Evolutionary conservation across 1,284 basidiomycete genomes (phyloP), one percentile per base, ranked within the genome.

Genomic region (Fistulinella staudtii): DNA sequence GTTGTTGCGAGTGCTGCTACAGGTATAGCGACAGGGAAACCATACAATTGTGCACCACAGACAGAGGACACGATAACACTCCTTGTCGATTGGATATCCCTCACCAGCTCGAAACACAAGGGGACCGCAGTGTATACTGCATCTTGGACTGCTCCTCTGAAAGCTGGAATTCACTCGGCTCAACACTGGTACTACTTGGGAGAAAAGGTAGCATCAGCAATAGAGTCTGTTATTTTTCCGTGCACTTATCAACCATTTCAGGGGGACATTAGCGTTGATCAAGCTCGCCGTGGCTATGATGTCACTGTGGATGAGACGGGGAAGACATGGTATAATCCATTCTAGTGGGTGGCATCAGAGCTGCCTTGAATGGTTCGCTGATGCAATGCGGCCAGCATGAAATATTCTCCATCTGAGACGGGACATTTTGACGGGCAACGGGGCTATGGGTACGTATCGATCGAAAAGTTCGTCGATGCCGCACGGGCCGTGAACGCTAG

Each of bases 161-260:
- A 83, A 59, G 70, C 83, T 13, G 86, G 85, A 5, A 71, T 89
- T 22, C 93, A 95, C 66, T 85, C 86, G 9, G 87, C 88, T 43
- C 93, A 96, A 64, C 81, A 89, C 60, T 95, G 90, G 87, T 93
- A 93, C 67, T 93, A 93, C 69, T 91, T 93, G 88, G 91, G 78
- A 30, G 84, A 89, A 69, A 92, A 89, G 76, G 89, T 82, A 46
- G 34, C 69, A 48, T 23, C 8, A 5, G 14, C 10, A 18, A 27
- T 31, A 18, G 39, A 42, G n/a, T 25, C 8, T 15, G 10, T 25
- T 24, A 14, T 28, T 25, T 17, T 24, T 25, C 17, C 21, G 42
- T 39, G 35, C 27, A 41, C 27, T 44, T 10, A n/a, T 36, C 4
- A 7, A 40, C 23, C 23, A 34, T 42, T 54, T 29, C 61, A 88